Evolutionary conservation across 2,329 filamentous ascomycete species (phyloP).

Genomic region (Fusarium sp.): DNA sequence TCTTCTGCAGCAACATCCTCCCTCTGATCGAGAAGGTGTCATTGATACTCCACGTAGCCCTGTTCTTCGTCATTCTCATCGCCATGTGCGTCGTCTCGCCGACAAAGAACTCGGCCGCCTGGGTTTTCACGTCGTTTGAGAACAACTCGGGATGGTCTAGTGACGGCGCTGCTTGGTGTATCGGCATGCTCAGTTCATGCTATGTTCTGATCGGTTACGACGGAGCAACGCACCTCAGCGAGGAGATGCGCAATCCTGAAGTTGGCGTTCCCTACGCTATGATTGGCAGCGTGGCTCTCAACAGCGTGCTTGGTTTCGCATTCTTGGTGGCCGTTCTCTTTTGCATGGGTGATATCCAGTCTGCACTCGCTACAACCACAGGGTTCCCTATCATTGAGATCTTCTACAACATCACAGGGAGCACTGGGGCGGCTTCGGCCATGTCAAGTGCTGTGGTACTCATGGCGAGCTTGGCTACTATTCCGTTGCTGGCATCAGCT

Average conservation of each 20-base stretch:
- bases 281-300: slow-evolving; percentile 23
- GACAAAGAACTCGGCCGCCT: slow-evolving; percentile 15
- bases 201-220: slow-evolving; percentile 34
- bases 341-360: slow-evolving; percentile 26
- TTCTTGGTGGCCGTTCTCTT: slow-evolving; percentile 29
- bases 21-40: slow-evolving; percentile 30
- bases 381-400: slow-evolving; percentile 37
- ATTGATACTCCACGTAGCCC: slow-evolving; percentile 12
- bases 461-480: slow-evolving; percentile 26
- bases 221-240: slow-evolving; percentile 32
- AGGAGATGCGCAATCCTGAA: slow-evolving; percentile 33
- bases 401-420: slow-evolving; percentile 22
- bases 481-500: slow-evolving; percentile 25
- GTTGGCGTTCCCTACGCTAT: slow-evolving; percentile 26
- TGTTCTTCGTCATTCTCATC: slow-evolving; percentile 24
- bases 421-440: neutral
- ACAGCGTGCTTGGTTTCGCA: slow-evolving; percentile 20
- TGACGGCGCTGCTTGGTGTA: slow-evolving; percentile 30
- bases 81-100: slow-evolving; percentile 25
- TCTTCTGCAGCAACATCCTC: slow-evolving; percentile 24
- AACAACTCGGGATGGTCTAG: slow-evolving; percentile 36
- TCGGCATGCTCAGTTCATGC: slow-evolving; percentile 36
- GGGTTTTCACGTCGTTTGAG: slow-evolving; percentile 27
- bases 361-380: slow-evolving; percentile 11
- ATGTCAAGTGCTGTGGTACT: slow-evolving; percentile 14